Evolutionary conservation across 805 yeast species (phyloP), one percentile per base, ranked within the genome.

Genomic region (Starmerella gropengiesseri): DNA sequence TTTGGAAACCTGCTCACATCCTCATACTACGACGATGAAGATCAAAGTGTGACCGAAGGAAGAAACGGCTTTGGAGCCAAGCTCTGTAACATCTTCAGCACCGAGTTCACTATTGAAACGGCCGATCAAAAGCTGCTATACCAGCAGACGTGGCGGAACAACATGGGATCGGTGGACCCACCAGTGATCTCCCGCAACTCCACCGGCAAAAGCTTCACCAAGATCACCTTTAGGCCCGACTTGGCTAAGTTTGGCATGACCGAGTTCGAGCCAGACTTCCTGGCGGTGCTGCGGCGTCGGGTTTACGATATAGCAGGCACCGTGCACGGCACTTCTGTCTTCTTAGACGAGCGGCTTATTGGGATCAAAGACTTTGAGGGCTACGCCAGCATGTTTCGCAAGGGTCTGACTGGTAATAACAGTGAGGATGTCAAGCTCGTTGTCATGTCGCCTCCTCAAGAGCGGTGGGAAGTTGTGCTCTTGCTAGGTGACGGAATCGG

Each of bases 21-120:
- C 2, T 83, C 95, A 21, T 91, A 91, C 64, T 91, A 91, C 61
- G 95, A 91, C 60, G 98, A 91, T 60, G 75, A 89, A 50, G 83
- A 91, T 57, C 83, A 84, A 63, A 91, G 91, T 62, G 96, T 91
- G 26, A 84, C 94, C 2, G 98, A 98, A 67, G 98, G 98, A 62
- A 77, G 98, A 68, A 91, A 91, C 60, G 98, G 98, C 50, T 91
- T 78, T 59, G 98, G 98, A 63, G 98, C 98, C 37, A 91, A 91
- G 58, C 63, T 91, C 43, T 91, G 98, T 74, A 91, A 91, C 61
- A 91, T 91, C 49, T 91, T 89, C 61, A 85, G 95, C 20, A 81
- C 86, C 4, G 79, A 81, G 55, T 91, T 91, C 58, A 72, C 69
- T 12, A 71, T 91, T 22, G 95, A 86, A 60, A 91, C 98, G 6